Evolutionary conservation across 192 early-diverging fungal genomes (phyloP), one percentile per base, ranked within the genome.

Genomic region (Backusella westeae): DNA sequence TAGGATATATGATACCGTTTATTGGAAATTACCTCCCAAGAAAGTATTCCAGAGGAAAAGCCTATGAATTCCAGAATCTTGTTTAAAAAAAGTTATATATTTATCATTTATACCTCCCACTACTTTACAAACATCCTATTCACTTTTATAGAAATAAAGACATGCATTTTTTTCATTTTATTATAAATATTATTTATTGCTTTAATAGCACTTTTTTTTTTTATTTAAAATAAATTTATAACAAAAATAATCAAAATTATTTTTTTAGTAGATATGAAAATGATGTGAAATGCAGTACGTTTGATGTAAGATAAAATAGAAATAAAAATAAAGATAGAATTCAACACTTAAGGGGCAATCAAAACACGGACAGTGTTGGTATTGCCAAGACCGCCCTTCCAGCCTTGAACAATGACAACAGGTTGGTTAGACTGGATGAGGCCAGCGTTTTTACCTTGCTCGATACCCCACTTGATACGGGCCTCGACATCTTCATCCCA

Each of bases 311-410:
- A 32, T 32, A 59, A 59, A 23, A 52, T 1, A 29, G 0, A 29
- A 29, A 52, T 19, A 52, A 53, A 21, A 53, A n/a, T 9, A n/a
- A 56, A 56, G n/a, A 32, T 32, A n/a, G 8, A 56, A 56, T 21
- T 26, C 8, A 56, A n/a, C 6, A 21, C 4, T 73, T 74, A 81
- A 21, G 80, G 80, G 6, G 80, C 72, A 74, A 81, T 81, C 66
- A 95, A 80, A 14, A 95, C 87, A 72, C 93, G 91, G 75, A 95
- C 87, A 53, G 93, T 93, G 82, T 95, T 95, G 72, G 93, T 93
- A 82, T 95, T 91, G 71, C 93, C 93, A 32, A 93, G 81, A 39
- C 93, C 93, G 26, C 92, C 91, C 77, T 90, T 91, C 93, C 93
- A 95, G 12, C 93, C 93, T 83, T 95, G 93, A 69, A 95, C 90